Evolutionary conservation across 2,329 filamentous ascomycete genomes (phyloP).

Genomic region (Trichoderma endophyticum): DNA sequence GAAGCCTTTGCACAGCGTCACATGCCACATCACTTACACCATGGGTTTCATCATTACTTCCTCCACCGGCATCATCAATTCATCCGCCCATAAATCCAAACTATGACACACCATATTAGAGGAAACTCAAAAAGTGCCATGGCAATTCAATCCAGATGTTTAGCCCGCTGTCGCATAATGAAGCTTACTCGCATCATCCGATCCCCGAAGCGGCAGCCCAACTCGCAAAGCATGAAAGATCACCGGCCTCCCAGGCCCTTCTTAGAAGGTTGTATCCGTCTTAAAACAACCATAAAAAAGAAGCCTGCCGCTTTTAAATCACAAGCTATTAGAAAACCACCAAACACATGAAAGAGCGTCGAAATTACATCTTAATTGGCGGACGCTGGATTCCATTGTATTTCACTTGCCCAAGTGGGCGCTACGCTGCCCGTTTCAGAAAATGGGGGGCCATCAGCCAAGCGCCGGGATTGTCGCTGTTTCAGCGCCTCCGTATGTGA

Average conservation of each 20-base stretch:
- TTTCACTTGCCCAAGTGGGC: background rate
- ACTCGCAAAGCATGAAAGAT: background rate
- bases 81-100: background rate
- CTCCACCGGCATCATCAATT: background rate
- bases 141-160: background rate
- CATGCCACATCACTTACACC: background rate
- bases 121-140: background rate
- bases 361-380: background rate
- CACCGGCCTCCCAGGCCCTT: background rate
- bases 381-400: background rate
- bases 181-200: background rate
- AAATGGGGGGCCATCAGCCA: background rate
- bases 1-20: background rate
- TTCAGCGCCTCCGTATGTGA: background rate
- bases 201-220: background rate
- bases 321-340: background rate
- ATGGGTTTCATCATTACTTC: background rate
- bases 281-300: background rate
- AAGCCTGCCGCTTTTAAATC: background rate
- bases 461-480: slow-evolving; percentile 7
- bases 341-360: background rate
- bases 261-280: background rate
- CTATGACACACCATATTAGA: background rate
- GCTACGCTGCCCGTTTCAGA: slow-evolving; percentile 16
- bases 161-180: background rate